Evolutionary conservation across 2,329 filamentous ascomycete genomes (phyloP).

Genomic region (Epichloe bromicola): DNA sequence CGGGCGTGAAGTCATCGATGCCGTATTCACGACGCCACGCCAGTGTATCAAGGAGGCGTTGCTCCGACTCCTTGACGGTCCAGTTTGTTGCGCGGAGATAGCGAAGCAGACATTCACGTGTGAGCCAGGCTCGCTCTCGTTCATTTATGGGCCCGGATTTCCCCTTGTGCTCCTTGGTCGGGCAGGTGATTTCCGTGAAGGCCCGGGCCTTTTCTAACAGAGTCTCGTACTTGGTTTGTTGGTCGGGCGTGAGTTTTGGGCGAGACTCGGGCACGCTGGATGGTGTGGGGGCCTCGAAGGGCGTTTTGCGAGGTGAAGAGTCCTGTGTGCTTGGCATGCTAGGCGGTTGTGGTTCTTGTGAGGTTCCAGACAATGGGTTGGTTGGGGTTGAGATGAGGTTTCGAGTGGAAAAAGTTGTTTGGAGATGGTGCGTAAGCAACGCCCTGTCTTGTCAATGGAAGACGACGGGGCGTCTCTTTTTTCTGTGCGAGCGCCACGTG

Average conservation of each 20-base stretch:
- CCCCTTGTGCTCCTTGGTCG: slow-evolving; percentile 36
- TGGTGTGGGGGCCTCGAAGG: slow-evolving; percentile 44
- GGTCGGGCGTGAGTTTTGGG: slow-evolving; percentile 56
- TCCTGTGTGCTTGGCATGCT: background rate
- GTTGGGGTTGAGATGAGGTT: background rate
- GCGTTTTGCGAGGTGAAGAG: slow-evolving; percentile 31
- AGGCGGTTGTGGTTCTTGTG: background rate
- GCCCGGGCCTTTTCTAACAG: slow-evolving; percentile 56
- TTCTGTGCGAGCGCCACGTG: too few species aligned
- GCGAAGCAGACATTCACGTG: slow-evolving; percentile 78
- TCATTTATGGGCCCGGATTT: slow-evolving; percentile 57
- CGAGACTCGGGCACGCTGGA: slow-evolving; percentile 43
- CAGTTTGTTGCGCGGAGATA: slow-evolving; percentile 93
- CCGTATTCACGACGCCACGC: slow-evolving; percentile 88
- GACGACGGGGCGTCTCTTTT: too few species aligned
- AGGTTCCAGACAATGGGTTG: too few species aligned
- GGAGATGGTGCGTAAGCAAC: too few species aligned
- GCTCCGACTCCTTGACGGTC: slow-evolving; percentile 60
- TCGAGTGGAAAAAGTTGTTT: too few species aligned
- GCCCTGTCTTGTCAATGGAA: too few species aligned
- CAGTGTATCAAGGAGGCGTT: slow-evolving; percentile 68
- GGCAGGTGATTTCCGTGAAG: slow-evolving; percentile 51
- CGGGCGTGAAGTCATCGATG: slow-evolving; percentile 62
- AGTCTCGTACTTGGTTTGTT: slow-evolving; percentile 68
- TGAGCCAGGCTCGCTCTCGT: slow-evolving; percentile 77